Evolutionary conservation across 2,329 filamentous ascomycete species (phyloP).

Genomic region (Arthrobotrys conoides): DNA sequence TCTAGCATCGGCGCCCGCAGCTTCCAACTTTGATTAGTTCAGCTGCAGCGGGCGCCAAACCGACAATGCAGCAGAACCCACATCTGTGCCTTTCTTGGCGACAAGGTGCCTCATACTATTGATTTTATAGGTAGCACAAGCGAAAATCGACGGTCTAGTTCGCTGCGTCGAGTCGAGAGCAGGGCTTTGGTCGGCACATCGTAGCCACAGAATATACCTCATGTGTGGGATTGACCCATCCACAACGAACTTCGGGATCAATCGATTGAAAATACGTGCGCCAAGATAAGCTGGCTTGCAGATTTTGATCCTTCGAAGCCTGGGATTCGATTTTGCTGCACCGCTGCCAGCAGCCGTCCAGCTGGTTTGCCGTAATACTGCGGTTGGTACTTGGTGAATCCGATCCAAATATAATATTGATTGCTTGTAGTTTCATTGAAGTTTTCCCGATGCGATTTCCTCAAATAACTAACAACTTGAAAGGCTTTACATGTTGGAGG

Average conservation of each 20-base stretch:
- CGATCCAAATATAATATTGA: background rate
- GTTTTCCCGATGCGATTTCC: background rate
- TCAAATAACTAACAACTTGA: background rate
- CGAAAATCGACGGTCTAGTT: conserved; percentile 8
- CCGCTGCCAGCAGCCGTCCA: no score
- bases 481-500: background rate
- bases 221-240: background rate
- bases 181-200: background rate
- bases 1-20: conserved; percentile 13
- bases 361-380: no score
- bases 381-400: background rate
- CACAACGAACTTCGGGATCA: conserved; percentile 11
- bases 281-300: conserved; percentile 17
- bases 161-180: background rate
- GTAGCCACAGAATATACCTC: conserved; percentile 12
- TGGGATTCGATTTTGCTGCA: background rate
- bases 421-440: background rate
- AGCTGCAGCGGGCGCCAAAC: conserved; percentile 23
- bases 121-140: conserved; percentile 44
- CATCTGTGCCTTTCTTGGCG: conserved; percentile 43
- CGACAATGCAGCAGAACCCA: background rate
- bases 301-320: conserved; percentile 30
- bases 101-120: background rate
- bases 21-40: conserved; percentile 20
- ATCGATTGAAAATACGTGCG: conserved; percentile 10